A percentile compares a stretch with the other conserved stretches of the same genome.
Conservation (phyloP, 1,284 basidiomycete species). For the Quambalaria eucalypti region DNA sequence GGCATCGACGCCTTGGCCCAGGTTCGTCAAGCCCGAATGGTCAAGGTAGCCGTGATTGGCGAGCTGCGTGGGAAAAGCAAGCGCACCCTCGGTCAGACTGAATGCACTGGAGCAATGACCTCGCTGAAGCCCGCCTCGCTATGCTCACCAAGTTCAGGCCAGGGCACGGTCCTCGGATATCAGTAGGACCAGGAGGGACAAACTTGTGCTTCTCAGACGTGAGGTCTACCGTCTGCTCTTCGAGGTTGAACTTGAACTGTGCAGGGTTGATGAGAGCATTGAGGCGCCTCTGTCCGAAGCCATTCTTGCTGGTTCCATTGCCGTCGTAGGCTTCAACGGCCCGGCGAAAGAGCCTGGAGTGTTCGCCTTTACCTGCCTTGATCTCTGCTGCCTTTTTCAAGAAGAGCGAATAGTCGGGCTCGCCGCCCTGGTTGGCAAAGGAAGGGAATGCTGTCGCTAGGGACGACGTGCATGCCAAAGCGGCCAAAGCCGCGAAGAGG, state of each 20-base stretch:
- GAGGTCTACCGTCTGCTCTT: conserved; percentile 21
- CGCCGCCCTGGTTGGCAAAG: no score
- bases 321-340: no score
- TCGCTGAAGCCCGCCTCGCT: no score
- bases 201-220: conserved; percentile 29
- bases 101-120: no score
- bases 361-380: no score
- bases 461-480: no score
- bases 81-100: no score
- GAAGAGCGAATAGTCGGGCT: no score
- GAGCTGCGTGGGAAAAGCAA: conserved; percentile 13
- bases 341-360: no score
- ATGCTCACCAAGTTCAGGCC: conserved; percentile 7
- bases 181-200: conserved; percentile 20
- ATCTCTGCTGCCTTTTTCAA: no score
- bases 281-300: conserved; percentile 11
- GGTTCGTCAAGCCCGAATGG: conserved; percentile 22
- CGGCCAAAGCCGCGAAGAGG: no score
- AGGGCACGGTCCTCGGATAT: conserved; percentile 31
- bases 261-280: conserved; percentile 20
- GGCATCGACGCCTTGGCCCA: conserved; percentile 25
- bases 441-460: no score
- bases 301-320: conserved; percentile 2
- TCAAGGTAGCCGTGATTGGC: conserved; percentile 32
- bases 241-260: conserved; percentile 21